Conservation (phyloP, 352 stramenopile genomes). For the Pseudoperonospora humuli region DNA sequence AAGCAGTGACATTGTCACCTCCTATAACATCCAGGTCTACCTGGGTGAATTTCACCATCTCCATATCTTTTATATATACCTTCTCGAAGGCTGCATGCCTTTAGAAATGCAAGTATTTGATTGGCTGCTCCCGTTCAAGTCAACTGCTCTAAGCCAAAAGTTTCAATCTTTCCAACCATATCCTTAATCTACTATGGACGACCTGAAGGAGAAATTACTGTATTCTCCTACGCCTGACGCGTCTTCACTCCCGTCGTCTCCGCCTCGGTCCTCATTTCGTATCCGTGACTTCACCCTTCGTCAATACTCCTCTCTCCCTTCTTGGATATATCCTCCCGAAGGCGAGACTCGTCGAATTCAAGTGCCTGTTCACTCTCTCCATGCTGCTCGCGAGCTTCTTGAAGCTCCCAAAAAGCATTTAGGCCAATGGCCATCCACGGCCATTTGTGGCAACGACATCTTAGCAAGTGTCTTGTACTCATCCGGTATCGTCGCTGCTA, state of each 20-base stretch:
- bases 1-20: no score
- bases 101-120: no score
- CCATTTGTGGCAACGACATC: constrained; percentile 91
- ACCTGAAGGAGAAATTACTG: constrained; percentile 38
- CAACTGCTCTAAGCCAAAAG: no score
- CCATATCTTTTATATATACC: no score
- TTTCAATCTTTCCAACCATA: no score
- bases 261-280: constrained; percentile 8
- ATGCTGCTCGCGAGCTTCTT: constrained; percentile 21
- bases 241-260: constrained; percentile 1
- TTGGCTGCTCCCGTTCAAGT: no score
- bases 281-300: constrained; percentile 20
- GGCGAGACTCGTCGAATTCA: constrained; percentile 27
- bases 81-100: no score
- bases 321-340: constrained; percentile 38
- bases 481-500: constrained; percentile 52
- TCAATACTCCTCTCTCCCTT: constrained; percentile 9
- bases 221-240: constrained; percentile 16
- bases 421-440: constrained; percentile 79
- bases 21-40: no score
- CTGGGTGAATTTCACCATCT: no score
- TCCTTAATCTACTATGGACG: no score
- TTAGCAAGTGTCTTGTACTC: constrained; percentile 84
- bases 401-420: constrained; percentile 29
- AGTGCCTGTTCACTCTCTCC: constrained; percentile 20